Evolutionary conservation across 495 filamentous ascomycete genomes (phyloP), one percentile per base, ranked within the genome.

Genomic region (Daldinia childiae): DNA sequence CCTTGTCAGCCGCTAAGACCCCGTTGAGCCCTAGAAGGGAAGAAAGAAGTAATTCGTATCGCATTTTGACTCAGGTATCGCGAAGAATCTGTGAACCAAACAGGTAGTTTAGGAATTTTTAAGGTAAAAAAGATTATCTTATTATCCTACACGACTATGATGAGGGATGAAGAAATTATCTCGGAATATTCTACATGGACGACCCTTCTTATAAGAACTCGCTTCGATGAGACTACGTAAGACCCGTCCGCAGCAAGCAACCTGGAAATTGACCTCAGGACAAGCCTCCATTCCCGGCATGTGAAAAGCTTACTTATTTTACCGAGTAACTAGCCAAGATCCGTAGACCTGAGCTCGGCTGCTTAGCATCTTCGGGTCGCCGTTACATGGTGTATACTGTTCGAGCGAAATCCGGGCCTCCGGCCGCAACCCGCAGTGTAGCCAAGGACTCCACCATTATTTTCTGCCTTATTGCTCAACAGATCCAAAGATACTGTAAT

Each of bases 11-110:
- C n/a, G 50, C 50, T 54, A 15, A 26, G 36, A 36, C 54, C 19
- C 82, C 57, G 7, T 55, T 34, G 26, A 67, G n/a, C 24, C 66
- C 59, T 17, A 62, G 27, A 3, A 68, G 38, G 12, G 58, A 68
- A 6, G 66, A 27, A 11, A 68, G 50, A 3, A 62, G n/a, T 58
- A 63, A 58, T 50, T 39, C 66, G 58, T 50, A 62, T 24, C 52
- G 61, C 66, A 68, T 68, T 6, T 54, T 57, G 26, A 15, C 15
- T 55, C 27, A 12, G 9, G 19, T 38, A 32, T 32, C n/a, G 17
- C 4, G 4, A 24, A 15, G 17, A 36, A n/a, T 9, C 9, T 3
- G 6, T 12, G 29, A 32, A 27, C 9, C 9, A 36, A 6, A 51
- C 19, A 4, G 26, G 19, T 56, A 51, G 19, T 56, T 36, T 9